Evolutionary conservation across 306 rosid species (phyloP).

Genomic region (Hippophae rhamnoides): DNA sequence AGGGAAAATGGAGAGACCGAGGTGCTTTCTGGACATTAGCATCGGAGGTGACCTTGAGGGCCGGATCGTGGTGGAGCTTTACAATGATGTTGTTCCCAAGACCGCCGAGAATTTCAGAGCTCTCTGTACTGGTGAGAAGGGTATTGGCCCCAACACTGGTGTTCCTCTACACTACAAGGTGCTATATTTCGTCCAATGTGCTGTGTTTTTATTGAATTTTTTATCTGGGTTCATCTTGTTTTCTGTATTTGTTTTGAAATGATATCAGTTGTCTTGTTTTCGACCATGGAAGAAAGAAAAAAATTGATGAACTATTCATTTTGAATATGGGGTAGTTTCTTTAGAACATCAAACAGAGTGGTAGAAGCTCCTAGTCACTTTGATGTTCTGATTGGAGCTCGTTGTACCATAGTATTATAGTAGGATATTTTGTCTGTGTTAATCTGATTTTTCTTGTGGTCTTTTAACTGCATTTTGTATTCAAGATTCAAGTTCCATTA

Average conservation of each 20-base stretch:
- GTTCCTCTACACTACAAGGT: conserved; percentile 88
- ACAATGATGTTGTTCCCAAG: conserved; percentile 60
- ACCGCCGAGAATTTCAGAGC: conserved; percentile 80
- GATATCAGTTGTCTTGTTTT: too few species aligned
- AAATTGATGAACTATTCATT: too few species aligned
- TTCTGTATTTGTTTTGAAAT: neutral
- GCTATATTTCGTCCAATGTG: neutral
- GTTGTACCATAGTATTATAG: too few species aligned
- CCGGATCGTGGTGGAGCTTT: conserved; percentile 68
- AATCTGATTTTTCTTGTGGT: too few species aligned
- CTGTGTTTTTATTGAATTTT: neutral
- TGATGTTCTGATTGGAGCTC: too few species aligned
- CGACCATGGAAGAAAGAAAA: too few species aligned
- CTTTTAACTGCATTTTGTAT: too few species aligned
- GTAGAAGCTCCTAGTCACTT: too few species aligned
- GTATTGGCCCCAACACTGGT: conserved; percentile 69
- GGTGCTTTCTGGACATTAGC: conserved; percentile 73
- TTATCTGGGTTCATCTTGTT: conserved; percentile 5
- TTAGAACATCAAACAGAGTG: too few species aligned
- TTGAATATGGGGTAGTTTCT: too few species aligned
- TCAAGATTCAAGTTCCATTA: too few species aligned
- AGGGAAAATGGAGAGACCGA: conserved; percentile 41
- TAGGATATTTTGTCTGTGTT: too few species aligned
- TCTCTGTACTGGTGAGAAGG: conserved; percentile 86
- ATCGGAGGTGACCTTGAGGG: conserved; percentile 87